Evolutionary conservation across 257 asterid genomes (phyloP), one percentile per base, ranked within the genome.

Genomic region (Misopates orontium): DNA sequence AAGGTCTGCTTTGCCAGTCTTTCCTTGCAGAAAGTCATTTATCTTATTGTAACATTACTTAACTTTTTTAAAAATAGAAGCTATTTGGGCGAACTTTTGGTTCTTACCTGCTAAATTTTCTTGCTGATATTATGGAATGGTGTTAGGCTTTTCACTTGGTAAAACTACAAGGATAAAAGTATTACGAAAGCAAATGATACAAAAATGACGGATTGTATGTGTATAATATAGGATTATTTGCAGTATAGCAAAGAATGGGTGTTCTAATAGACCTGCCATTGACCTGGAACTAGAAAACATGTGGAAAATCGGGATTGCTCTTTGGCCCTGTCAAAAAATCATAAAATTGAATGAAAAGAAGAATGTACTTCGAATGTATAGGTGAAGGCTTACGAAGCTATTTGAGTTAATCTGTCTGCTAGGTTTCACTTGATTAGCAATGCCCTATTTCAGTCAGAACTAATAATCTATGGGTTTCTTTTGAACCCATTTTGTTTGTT

Each of bases 401-500:
- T 24, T 40, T 19, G 6, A 8, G 21, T 42, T 23, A 23, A 61
- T 65, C 23, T 44, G 44, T 64, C 42, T 70, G 44, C 54, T 71
- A 31, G 62, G 44, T 22, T 48, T 63, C 14, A 20, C 44, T 45
- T 47, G 62, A 54, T 44, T 56, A 62, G 39, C 56, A 63, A 42
- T 74, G 1, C 12, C 12, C n/a, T 47, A 15, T 40, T 48, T 20
- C 17, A 22, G 16, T 66, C 50, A 36, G 45, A 28, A 45, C 54
- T 57, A 66, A 63, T 41, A 65, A 52, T 62, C 56, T 62, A 31
- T 60, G 72, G 16, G 4, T 49, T 71, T 56, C 54, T 23, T 67
- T 47, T 44, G 70, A 42, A 42, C 53, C 51, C 41, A 50, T 44
- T 66, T 17, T 56, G 50, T 69, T 69, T 71, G 70, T 66, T 56